phyloP scores from a whole-genome alignment of 2,329 filamentous ascomycete genomes.

The Nemania diffusa region DNA sequence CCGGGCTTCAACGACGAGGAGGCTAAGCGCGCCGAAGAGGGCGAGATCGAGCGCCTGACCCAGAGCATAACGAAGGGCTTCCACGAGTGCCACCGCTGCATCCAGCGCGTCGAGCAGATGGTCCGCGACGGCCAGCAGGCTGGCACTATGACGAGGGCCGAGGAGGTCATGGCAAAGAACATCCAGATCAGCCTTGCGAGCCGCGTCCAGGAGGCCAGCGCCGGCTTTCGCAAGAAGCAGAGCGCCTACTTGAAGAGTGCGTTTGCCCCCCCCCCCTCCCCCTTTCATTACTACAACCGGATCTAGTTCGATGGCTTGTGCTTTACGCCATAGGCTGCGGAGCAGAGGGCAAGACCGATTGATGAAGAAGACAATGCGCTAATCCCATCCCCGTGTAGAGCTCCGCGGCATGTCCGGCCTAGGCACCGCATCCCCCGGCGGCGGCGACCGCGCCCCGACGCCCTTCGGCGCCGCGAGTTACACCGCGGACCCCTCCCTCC shows the following conservation, averaged over 20 bases:
- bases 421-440: slow-evolving; percentile 61
- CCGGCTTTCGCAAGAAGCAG: slow-evolving; percentile 95
- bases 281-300: too few species aligned
- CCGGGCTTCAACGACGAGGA: slow-evolving; percentile 97
- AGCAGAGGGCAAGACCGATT: background rate
- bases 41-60: slow-evolving; percentile 89
- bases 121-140: slow-evolving; percentile 81
- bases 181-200: slow-evolving; percentile 91
- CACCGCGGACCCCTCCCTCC: slow-evolving; percentile 81
- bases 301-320: too few species aligned
- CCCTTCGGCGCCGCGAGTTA: slow-evolving; percentile 66
- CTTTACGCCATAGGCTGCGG: background rate
- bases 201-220: slow-evolving; percentile 90
- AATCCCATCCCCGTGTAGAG: slow-evolving; percentile 60
- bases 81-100: slow-evolving; percentile 87
- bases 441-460: slow-evolving; percentile 63
- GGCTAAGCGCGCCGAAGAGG: slow-evolving; percentile 85
- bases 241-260: slow-evolving; percentile 93
- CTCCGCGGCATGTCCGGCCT: slow-evolving; percentile 76
- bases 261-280: slow-evolving; percentile 33
- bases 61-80: slow-evolving; percentile 90
- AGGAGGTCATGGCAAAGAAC: slow-evolving; percentile 96
- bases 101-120: slow-evolving; percentile 88
- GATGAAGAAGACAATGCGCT: slow-evolving; percentile 26
- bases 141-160: slow-evolving; percentile 78